Evolutionary conservation across 805 yeast species (phyloP), one percentile per base, ranked within the genome.

Genomic region (Cyberlindnera suaveolens): DNA sequence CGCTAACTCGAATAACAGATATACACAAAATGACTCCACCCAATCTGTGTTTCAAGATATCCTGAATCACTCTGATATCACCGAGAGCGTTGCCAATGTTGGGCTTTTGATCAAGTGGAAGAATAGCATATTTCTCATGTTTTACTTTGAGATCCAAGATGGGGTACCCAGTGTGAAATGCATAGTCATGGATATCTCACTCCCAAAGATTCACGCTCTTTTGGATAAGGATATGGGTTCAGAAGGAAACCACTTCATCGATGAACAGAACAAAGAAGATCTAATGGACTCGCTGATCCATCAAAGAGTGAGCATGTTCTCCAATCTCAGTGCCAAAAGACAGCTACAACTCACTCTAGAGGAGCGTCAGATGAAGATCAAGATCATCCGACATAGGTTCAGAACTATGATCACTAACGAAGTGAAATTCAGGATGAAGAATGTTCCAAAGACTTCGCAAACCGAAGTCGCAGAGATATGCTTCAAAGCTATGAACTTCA

Each of bases 391-490:
- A 26, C 54, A 50, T 31, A 41, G 42, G 26, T 52, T 55, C 31
- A 46, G 45, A 31, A 44, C 26, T 17, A 39, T 56, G 3, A 49
- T 56, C 3, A 42, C 52, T 6, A 34, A 27, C 18, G 50, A 47
- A 32, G 51, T 57, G 2, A 50, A 46, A 18, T 33, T 9, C 14
- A 38, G 44, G 31, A 43, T 54, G 53, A 38, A 30, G 6, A 43
- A 42, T 2, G 43, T 38, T 14, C 41, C 51, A 3, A 50, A 46
- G 31, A 38, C 47, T 0, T 14, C 41, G 2, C 58, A 56, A 36
- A 43, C 31, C 9, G 60, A 57, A 35, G 51, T 55, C 2, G 58
- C 54, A 2, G 61, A 57, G 18, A 46, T 56, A 9, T 53, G 61
- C 26, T 48, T 43, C 38, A 50, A 45, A 34, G 55, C 54, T 3